Evolutionary conservation across 139 green algal species (phyloP), one percentile per base, ranked within the genome.

Genomic region (Chlamydomonas urium): DNA sequence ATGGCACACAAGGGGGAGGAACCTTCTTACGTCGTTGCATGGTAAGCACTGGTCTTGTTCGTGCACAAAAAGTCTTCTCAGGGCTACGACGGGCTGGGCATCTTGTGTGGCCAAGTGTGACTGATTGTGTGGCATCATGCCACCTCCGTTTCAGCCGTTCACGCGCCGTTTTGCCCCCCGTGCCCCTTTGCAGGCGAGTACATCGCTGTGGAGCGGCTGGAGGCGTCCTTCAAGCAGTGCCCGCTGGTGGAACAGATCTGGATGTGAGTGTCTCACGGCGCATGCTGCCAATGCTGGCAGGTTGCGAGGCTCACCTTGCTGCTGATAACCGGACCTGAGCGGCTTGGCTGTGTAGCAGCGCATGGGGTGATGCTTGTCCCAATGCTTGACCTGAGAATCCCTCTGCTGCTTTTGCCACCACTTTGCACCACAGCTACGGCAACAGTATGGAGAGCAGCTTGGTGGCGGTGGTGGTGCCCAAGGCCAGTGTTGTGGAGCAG

Each of bases 391-490:
- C 45, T 53, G 45, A 53, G 17, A 47, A 26, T 69, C 17, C 61
- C 23, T 8, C 24, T 72, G 61, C 61, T 35, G 3, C 4, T 29
- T 21, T 38, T 6, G 4, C 3, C 14, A 26, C 38, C 65, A 6
- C 14, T 61, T 37, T 37, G 10, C 63, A 4, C 34, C 65, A n/a
- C n/a, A n/a, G n/a, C n/a, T 97, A 97, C 75, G 93, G 93, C 68
- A 91, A 93, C 76, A 81, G 70, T 72, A 82, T 83, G 34, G 83
- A 87, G 71, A 75, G 60, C 36, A 74, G 67, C 32, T 80, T 98
- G 72, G 90, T 98, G 63, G 91, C 83, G 1, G 87, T 98, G 62
- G 90, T 94, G 62, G 89, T 98, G 66, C 93, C 93, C 19, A 80
- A 87, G 42, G 77, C 91, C 74, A 70, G 75, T 47, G 68, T 65